Conservation (phyloP, 2,329 filamentous ascomycete genomes). For the Alternaria sp. region DNA sequence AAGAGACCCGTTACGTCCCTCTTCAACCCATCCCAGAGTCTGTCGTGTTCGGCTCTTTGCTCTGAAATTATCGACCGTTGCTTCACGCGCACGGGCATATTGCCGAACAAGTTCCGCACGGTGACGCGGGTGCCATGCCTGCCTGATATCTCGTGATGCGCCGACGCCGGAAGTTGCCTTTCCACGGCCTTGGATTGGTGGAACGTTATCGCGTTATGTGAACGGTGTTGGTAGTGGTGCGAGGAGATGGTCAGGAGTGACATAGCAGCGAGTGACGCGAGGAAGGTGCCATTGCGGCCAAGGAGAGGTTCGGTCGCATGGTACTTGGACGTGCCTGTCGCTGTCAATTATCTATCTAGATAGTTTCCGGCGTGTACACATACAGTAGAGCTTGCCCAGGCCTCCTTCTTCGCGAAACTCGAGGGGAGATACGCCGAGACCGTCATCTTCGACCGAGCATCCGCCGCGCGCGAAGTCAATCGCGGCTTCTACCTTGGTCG, state of each 20-base stretch:
- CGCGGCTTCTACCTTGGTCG: slow-evolving; percentile 70
- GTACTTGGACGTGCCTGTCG: slow-evolving; percentile 79
- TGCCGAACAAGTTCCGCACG: slow-evolving; percentile 84
- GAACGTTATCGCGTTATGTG: slow-evolving; percentile 69
- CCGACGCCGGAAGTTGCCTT: slow-evolving; percentile 66
- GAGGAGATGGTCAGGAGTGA: slow-evolving; percentile 81
- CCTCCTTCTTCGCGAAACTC: slow-evolving; percentile 77
- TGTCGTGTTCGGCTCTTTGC: slow-evolving; percentile 60
- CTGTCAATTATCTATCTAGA: slow-evolving; percentile 5
- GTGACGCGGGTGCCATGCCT: slow-evolving; percentile 76
- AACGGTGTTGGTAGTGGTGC: slow-evolving; percentile 65
- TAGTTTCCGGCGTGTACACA: slow-evolving; percentile 13
- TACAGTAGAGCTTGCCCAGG: slow-evolving; percentile 75
- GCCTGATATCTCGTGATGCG: slow-evolving; percentile 61
- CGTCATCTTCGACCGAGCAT: slow-evolving; percentile 85
- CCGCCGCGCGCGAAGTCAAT: slow-evolving; percentile 78
- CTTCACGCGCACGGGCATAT: slow-evolving; percentile 88
- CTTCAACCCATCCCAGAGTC: slow-evolving; percentile 70
- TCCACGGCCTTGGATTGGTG: slow-evolving; percentile 72
- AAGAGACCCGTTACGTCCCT: slow-evolving; percentile 67
- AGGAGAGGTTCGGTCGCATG: slow-evolving; percentile 55
- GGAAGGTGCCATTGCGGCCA: slow-evolving; percentile 74
- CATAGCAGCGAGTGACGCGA: slow-evolving; percentile 76
- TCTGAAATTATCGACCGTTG: slow-evolving; percentile 67
- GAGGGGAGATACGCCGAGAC: slow-evolving; percentile 72